Percentiles rank a stretch among this genome's conserved stretches.
These are phyloP conservation scores for Ramularia endophylla DNA, from an alignment of 2,329 filamentous ascomycete species.

Conservation along the genomic window DNA sequence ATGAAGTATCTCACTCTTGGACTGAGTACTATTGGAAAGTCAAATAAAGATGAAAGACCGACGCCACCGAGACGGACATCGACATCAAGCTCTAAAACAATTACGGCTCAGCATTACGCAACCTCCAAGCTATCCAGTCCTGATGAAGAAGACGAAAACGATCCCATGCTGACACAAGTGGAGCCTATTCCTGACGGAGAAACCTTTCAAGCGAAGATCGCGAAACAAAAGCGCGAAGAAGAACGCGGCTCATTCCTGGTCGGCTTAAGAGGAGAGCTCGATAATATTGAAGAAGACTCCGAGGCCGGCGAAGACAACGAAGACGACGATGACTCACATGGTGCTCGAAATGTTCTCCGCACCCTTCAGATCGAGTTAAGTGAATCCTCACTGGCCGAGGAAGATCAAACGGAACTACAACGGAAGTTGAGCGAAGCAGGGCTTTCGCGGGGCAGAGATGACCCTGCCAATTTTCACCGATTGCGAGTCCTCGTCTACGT, in stretches of 20 bases:
- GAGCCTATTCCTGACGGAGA: conserved; percentile 37
- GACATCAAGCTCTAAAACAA: conserved; percentile 21
- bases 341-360: conserved; percentile 53
- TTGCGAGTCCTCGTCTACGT: conserved; percentile 68
- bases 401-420: conserved; percentile 11
- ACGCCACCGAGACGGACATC: conserved; percentile 17
- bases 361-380: conserved; percentile 58
- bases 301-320: conserved; percentile 21
- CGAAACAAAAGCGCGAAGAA: conserved; percentile 40
- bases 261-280: conserved; percentile 60
- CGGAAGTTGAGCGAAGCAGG: conserved; percentile 17
- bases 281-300: conserved; percentile 46
- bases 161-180: conserved; percentile 19
- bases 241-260: conserved; percentile 58
- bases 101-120: conserved; percentile 11
- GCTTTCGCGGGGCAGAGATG: conserved; percentile 7
- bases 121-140: conserved; percentile 3
- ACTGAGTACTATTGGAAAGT: conserved; percentile 30
- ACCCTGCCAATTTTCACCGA: conserved; percentile 21
- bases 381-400: conserved; percentile 1
- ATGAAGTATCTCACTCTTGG: conserved; percentile 48
- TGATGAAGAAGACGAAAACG: conserved; percentile 14
- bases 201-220: conserved; percentile 56
- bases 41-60: conserved; percentile 17
- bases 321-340: conserved; percentile 24